phyloP scores from a whole-genome alignment of 2,329 filamentous ascomycete species.

The Conoideocrella luteorostrata region DNA sequence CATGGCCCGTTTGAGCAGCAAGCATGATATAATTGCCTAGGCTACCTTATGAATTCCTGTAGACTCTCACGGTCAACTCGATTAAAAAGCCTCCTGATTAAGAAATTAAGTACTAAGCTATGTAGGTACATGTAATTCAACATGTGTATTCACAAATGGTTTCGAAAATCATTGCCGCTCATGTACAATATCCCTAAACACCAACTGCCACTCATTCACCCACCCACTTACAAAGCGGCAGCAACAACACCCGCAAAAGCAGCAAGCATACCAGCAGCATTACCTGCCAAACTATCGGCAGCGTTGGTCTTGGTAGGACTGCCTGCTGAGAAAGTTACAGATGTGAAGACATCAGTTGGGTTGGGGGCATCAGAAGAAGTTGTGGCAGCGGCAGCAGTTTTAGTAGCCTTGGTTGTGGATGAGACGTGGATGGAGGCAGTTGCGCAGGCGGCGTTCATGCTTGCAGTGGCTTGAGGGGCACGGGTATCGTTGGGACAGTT shows the following conservation, averaged over 20 bases:
- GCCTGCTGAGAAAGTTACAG: constrained; percentile 12
- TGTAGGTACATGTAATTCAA: no score
- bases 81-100: no score
- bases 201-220: not conserved
- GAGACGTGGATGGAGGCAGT: constrained; percentile 38
- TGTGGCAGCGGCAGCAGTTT: constrained; percentile 15
- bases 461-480: constrained; percentile 25
- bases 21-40: no score
- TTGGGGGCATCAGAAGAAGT: constrained; percentile 14
- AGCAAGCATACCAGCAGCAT: constrained; percentile 27
- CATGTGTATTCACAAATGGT: no score
- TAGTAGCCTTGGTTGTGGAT: constrained; percentile 19
- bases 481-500: constrained; percentile 47
- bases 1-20: no score
- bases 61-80: no score
- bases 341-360: constrained; percentile 13
- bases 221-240: constrained; percentile 25
- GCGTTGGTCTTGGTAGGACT: constrained; percentile 18
- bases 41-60: no score
- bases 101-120: no score
- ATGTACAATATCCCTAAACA: not conserved
- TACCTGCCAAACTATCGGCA: constrained; percentile 20
- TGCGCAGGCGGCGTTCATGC: constrained; percentile 38
- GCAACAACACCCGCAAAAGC: constrained; percentile 32
- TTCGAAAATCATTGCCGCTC: no score